Conservation (phyloP, 208 protist species). For the Angomonas desouzai region DNA sequence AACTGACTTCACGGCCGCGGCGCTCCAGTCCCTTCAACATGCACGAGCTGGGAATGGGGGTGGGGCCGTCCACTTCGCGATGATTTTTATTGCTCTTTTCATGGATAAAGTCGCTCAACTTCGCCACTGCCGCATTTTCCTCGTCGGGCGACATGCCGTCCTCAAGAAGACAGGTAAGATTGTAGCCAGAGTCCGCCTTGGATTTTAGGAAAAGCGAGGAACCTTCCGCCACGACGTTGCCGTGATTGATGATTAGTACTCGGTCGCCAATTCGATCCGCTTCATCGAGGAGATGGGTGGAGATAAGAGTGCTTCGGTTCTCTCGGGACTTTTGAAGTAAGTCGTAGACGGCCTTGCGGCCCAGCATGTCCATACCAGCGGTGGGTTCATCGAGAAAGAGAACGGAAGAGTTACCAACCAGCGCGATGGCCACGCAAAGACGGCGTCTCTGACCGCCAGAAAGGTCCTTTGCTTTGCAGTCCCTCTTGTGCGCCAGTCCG, state of each 20-base stretch:
- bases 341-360: slow-evolving; percentile 70
- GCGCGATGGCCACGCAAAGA: slow-evolving; percentile 78
- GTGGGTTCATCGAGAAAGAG: slow-evolving; percentile 92
- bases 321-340: slow-evolving; percentile 39
- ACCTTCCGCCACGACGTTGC: slow-evolving; percentile 56
- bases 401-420: slow-evolving; percentile 71
- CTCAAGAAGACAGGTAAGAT: slow-evolving; percentile 68
- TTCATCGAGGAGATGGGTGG: slow-evolving; percentile 95
- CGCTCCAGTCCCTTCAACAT: slow-evolving; percentile 55
- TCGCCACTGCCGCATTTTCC: slow-evolving; percentile 36
- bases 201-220: slow-evolving; percentile 80
- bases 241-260: slow-evolving; percentile 90
- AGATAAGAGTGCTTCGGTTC: slow-evolving; percentile 63
- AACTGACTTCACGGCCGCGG: slow-evolving; percentile 65
- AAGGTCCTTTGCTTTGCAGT: slow-evolving; percentile 39
- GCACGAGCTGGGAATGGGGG: slow-evolving; percentile 21
- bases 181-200: slow-evolving; percentile 60
- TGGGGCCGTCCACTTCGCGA: slow-evolving; percentile 11
- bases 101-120: slow-evolving; percentile 50
- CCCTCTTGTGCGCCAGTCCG: slow-evolving; percentile 52
- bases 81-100: slow-evolving; percentile 34
- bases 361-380: slow-evolving; percentile 84
- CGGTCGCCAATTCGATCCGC: slow-evolving; percentile 93
- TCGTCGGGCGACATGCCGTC: slow-evolving; percentile 26
- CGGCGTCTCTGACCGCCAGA: slow-evolving; percentile 82